Evolutionary conservation across 2,329 filamentous ascomycete species (phyloP).

Genomic region (Paecilomyces sp.): DNA sequence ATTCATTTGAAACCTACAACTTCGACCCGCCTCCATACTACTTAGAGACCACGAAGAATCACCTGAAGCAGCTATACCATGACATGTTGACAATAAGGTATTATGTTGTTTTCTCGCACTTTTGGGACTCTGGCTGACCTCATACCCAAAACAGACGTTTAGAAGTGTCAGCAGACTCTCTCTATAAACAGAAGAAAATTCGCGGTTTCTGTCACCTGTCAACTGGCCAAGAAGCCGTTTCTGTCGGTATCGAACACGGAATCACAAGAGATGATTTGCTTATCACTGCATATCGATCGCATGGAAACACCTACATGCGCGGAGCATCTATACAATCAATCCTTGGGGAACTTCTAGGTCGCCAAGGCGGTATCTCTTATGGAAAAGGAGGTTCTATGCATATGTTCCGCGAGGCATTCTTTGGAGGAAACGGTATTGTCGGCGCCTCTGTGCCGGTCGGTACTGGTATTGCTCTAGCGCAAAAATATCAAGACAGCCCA

Average conservation of each 20-base stretch:
- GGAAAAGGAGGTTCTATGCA: slow-evolving; percentile 98
- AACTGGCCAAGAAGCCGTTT: slow-evolving; percentile 91
- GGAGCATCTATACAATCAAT: slow-evolving; percentile 77
- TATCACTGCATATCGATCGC: slow-evolving; percentile 93
- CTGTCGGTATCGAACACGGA: slow-evolving; percentile 86
- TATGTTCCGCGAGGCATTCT: slow-evolving; percentile 95
- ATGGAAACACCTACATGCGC: slow-evolving; percentile 92
- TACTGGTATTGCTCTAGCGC: slow-evolving; percentile 84
- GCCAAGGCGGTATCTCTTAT: slow-evolving; percentile 86
- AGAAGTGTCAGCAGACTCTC: slow-evolving; percentile 92
- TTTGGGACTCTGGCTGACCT: slow-evolving; percentile 1
- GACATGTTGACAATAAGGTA: slow-evolving; percentile 91
- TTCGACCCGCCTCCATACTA: slow-evolving; percentile 88
- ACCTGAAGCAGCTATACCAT: slow-evolving; percentile 93
- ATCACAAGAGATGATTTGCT: slow-evolving; percentile 80
- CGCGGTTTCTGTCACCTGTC: slow-evolving; percentile 97
- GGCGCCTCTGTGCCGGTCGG: slow-evolving; percentile 92
- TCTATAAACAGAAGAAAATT: slow-evolving; percentile 99
- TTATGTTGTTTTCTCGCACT: slow-evolving; percentile 4
- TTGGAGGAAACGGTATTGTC: slow-evolving; percentile 93
- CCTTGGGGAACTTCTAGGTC: slow-evolving; percentile 84
- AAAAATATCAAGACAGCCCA: slow-evolving; percentile 77
- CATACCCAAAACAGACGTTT: slow-evolving; percentile 61
- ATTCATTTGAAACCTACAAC: slow-evolving; percentile 97
- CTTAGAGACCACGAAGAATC: slow-evolving; percentile 82